Evolutionary conservation across 306 rosid species (phyloP).

Genomic region (Abrus pulchellus): DNA sequence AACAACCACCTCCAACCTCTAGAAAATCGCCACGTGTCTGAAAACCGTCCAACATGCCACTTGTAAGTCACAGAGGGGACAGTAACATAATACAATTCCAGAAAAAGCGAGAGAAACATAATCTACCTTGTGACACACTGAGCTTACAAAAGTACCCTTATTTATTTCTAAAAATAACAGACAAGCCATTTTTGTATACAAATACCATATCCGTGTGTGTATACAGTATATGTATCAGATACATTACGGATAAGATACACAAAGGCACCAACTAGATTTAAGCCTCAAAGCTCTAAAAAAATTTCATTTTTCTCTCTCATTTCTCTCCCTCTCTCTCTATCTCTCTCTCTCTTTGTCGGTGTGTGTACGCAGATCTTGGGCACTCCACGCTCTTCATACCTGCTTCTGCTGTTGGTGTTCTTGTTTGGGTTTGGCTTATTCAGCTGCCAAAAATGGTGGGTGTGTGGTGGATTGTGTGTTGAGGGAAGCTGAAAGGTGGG

Average conservation of each 20-base stretch:
- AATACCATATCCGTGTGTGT: constrained; percentile 27
- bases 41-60: constrained; percentile 16
- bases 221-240: constrained; percentile 46
- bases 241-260: constrained; percentile 57
- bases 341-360: constrained; percentile 70
- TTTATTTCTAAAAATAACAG: background rate
- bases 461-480: constrained; percentile 29
- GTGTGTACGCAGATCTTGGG: constrained; percentile 81
- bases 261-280: constrained; percentile 67
- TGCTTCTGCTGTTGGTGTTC: constrained; percentile 24
- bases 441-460: constrained; percentile 43
- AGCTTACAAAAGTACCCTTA: constrained; percentile 25
- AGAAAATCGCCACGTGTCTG: background rate
- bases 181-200: constrained; percentile 42
- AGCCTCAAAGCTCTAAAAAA: constrained; percentile 50
- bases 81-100: constrained; percentile 27
- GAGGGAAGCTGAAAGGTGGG: constrained; percentile 29
- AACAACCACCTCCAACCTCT: background rate
- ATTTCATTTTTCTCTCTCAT: constrained; percentile 12
- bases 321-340: constrained; percentile 32
- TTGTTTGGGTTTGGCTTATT: constrained; percentile 35
- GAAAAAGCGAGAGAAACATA: background rate
- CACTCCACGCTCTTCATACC: constrained; percentile 51
- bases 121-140: background rate
- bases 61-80: constrained; percentile 31